Percentiles rank a stretch among this genome's conserved stretches.
These are phyloP conservation scores for Moesziomyces antarcticus DNA, from an alignment of 1,284 basidiomycete genomes.

Conservation along the genomic window DNA sequence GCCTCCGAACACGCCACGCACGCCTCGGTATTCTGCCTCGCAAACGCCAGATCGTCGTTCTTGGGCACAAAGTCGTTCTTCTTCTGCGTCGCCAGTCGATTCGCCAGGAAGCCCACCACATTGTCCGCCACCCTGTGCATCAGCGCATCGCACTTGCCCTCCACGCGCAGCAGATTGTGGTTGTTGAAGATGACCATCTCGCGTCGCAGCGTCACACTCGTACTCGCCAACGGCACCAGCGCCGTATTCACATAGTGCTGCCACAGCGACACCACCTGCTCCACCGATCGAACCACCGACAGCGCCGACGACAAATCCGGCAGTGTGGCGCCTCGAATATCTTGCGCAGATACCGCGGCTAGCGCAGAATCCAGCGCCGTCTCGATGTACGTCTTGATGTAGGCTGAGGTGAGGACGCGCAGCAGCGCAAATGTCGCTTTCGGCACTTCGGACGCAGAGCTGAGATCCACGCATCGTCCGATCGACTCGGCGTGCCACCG, in stretches of 20 bases:
- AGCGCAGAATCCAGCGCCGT: conserved; percentile 87
- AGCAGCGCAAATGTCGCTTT: conserved; percentile 89
- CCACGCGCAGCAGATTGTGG: conserved; percentile 85
- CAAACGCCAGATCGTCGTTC: conserved; percentile 85
- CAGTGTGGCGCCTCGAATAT: conserved; percentile 73
- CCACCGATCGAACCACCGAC: conserved; percentile 78
- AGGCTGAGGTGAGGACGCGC: conserved; percentile 86
- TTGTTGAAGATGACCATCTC: conserved; percentile 96
- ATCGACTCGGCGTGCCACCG: conserved; percentile 67
- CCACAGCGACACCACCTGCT: conserved; percentile 93
- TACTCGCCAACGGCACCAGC: conserved; percentile 85
- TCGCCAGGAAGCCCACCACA: conserved; percentile 69
- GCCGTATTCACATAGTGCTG: conserved; percentile 95
- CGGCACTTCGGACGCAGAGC: conserved; percentile 69
- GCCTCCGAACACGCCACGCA: conserved; percentile 88
- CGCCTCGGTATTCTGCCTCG: conserved; percentile 93
- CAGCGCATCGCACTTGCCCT: conserved; percentile 84
- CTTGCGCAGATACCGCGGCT: conserved; percentile 77
- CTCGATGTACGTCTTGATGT: conserved; percentile 88
- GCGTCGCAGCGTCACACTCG: conserved; percentile 85
- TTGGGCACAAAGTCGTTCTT: conserved; percentile 95
- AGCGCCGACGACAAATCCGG: conserved; percentile 74
- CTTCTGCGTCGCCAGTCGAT: conserved; percentile 89
- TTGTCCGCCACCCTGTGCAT: conserved; percentile 84
- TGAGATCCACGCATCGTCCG: conserved; percentile 65